Evolutionary conservation across 306 rosid genomes (phyloP), one percentile per base, ranked within the genome.

Genomic region (Hippophae gyantsensis): DNA sequence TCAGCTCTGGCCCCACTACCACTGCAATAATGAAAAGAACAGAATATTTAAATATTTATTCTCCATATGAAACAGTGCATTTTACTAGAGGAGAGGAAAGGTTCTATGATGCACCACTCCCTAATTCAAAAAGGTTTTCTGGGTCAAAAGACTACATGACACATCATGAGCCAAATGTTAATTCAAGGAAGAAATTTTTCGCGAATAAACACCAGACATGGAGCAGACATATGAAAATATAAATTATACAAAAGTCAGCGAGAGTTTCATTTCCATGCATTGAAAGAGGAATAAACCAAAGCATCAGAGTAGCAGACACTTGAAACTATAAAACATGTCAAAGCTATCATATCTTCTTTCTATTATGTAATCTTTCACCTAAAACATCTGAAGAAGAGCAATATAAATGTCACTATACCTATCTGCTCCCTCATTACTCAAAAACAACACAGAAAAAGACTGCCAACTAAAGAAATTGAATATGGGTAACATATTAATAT

Each of bases 1-100:
- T 85, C 90, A 71, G 78, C 74, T 79, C 75, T 88, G 43, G 74
- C 82, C 69, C 78, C 85, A 75, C 89, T 86, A 47, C 81, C 87
- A 43, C 89, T 84, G 76, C 61, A 66, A 49, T 49, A 52, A 69
- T 55, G 65, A 26, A 71, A 32, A 40, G 11, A 53, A 38, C 11
- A 25, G 9, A 58, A 6, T 56, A 51, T 43, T 11, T 45, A 66
- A 48, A 57, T 41, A 13, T 10, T 23, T 44, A 63, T 46, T 23
- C 6, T 18, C 38, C 38, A 32, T 32, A 32, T 2, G 38, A 32
- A 32, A 32, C 38, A 32, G 38, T 4, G 38, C 38, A 32, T 32
- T 32, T 32, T 32, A 32, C 38, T 4, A 32, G 5, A 4, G 38
- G 38, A 18, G 23, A 18, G 38, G 5, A 32, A 32, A 32, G 38